Conservation (phyloP, 169 alveolate species). For the Plasmodium blacklocki region DNA sequence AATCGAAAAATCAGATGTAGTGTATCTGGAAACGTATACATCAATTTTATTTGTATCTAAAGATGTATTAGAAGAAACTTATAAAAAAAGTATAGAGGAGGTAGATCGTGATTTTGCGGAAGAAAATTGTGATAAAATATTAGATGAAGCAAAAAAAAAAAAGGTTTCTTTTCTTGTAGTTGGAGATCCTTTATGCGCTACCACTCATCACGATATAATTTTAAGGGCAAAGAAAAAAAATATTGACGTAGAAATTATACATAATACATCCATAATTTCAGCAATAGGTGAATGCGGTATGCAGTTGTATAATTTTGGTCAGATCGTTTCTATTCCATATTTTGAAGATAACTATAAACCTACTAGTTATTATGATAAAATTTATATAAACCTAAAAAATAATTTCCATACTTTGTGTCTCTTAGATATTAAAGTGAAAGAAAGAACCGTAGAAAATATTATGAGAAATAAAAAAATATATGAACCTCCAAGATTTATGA, state of each 20-base stretch:
- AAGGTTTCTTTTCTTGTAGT: slow-evolving; percentile 93
- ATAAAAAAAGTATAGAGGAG: slow-evolving; percentile 90
- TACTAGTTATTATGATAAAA: slow-evolving; percentile 95
- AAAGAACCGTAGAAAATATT: slow-evolving; percentile 96
- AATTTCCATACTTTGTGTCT: slow-evolving; percentile 97
- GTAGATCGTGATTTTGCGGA: slow-evolving; percentile 96
- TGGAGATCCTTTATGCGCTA: slow-evolving; percentile 98
- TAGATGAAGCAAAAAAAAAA: slow-evolving; percentile 90
- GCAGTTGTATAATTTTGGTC: slow-evolving; percentile 98
- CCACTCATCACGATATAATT: slow-evolving; percentile 96
- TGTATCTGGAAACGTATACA: slow-evolving; percentile 95
- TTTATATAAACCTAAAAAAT: slow-evolving; percentile 90
- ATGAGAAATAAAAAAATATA: slow-evolving; percentile 93
- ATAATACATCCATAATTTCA: slow-evolving; percentile 89
- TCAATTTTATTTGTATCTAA: slow-evolving; percentile 91
- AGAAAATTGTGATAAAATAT: slow-evolving; percentile 91
- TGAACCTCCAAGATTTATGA: slow-evolving; percentile 96
- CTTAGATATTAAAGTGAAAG: slow-evolving; percentile 97
- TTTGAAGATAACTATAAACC: slow-evolving; percentile 98
- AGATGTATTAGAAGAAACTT: slow-evolving; percentile 80
- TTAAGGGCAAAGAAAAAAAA: slow-evolving; percentile 92
- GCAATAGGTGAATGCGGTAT: slow-evolving; percentile 87
- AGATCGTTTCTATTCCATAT: slow-evolving; percentile 97
- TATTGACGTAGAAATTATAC: slow-evolving; percentile 94
- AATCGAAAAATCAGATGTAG: slow-evolving; percentile 87